A percentile compares a stretch with the other conserved stretches of the same genome.
phyloP scores from a whole-genome alignment of 768 basidiomycete species.

The Tremella fuciformis region DNA sequence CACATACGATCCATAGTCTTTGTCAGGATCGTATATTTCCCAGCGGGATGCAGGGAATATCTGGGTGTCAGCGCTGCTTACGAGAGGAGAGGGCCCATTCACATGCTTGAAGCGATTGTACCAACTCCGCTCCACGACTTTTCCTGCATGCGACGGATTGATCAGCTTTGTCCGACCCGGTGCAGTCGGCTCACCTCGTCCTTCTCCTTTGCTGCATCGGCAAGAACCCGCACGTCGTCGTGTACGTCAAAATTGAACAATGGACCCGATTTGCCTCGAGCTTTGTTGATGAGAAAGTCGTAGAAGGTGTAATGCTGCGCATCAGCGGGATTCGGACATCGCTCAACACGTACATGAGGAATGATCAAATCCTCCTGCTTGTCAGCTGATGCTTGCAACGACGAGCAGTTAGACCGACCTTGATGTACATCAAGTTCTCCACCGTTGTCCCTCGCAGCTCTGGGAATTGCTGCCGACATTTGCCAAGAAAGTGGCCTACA shows the following conservation, averaged over 20 bases:
- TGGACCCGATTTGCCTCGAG: constrained; percentile 95
- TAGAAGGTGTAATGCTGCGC: constrained; percentile 95
- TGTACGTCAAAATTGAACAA: constrained; percentile 99
- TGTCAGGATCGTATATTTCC: constrained; percentile 97
- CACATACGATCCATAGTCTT: constrained; percentile 87
- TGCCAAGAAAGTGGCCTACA: constrained; percentile 81
- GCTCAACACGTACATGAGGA: constrained; percentile 68
- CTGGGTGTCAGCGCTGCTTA: constrained; percentile 47
- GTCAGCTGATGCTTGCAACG: constrained; percentile 1
- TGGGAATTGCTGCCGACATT: constrained; percentile 86
- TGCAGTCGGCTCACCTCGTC: constrained; percentile 61
- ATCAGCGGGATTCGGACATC: constrained; percentile 5
- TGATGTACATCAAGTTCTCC: constrained; percentile 98
- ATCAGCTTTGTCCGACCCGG: too few relatives aligned
- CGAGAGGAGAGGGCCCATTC: background rate
- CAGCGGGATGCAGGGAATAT: constrained; percentile 95
- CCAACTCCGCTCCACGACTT: constrained; percentile 94
- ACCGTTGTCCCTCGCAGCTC: constrained; percentile 84
- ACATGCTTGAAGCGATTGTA: constrained; percentile 85
- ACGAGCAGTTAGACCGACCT: constrained; percentile 58
- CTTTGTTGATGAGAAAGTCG: constrained; percentile 97
- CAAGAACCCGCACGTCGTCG: constrained; percentile 89
- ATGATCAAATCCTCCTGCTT: constrained; percentile 91
- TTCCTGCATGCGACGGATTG: constrained; percentile 73
- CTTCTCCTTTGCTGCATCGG: constrained; percentile 94